Percentiles rank a stretch among this genome's conserved stretches.
Conservation (phyloP, 495 filamentous ascomycete genomes). For the Neurospora sp. region DNA sequence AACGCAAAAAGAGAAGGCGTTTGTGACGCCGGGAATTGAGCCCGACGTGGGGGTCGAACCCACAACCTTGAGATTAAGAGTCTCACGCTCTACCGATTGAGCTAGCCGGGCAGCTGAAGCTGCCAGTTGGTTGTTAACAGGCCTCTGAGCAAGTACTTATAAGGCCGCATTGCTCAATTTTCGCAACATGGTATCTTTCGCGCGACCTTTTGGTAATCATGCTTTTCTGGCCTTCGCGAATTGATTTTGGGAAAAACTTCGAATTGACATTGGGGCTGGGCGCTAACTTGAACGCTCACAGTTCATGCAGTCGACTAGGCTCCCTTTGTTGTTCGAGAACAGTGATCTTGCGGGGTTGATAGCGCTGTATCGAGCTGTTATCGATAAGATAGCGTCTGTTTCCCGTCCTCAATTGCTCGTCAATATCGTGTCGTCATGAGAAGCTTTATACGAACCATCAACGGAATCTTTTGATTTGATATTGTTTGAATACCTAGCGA, state of each 20-base stretch:
- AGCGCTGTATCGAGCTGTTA: not conserved
- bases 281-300: not conserved
- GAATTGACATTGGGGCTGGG: no score
- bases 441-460: not conserved
- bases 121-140: not conserved
- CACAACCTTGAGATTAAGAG: constrained; percentile 38
- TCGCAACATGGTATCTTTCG: not conserved
- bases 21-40: not conserved
- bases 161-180: rapidly evolving
- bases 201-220: not conserved
- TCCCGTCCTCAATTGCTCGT: not conserved
- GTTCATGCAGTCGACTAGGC: not conserved
- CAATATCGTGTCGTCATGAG: not conserved
- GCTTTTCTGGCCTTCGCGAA: not conserved
- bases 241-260: not conserved
- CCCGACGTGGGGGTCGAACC: not conserved
- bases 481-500: not conserved
- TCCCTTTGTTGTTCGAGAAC: not conserved
- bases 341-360: not conserved
- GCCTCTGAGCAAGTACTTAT: not conserved
- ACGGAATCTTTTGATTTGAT: not conserved
- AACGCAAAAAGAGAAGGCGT: not conserved
- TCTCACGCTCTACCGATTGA: constrained; percentile 69
- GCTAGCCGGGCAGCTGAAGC: constrained; percentile 35
- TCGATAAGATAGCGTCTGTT: not conserved